Evolutionary conservation across 148 eudicot genomes (phyloP).

Genomic region (Euryodendron excelsum): DNA sequence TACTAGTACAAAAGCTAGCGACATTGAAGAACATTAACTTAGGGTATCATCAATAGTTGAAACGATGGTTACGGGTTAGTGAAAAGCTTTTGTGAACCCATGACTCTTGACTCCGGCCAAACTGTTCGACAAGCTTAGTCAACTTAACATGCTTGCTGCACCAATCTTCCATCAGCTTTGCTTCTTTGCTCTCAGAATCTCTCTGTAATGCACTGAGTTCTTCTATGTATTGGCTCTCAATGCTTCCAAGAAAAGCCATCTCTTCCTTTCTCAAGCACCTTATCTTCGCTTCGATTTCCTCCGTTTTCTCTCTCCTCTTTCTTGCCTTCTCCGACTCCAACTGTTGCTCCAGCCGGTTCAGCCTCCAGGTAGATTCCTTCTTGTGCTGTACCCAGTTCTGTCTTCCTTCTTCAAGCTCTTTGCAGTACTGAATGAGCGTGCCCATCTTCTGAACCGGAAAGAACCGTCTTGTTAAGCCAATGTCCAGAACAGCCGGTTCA

Average conservation of each 20-base stretch:
- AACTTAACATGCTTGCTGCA: conserved; percentile 27
- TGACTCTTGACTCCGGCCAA: conserved; percentile 17
- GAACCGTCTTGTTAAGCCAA: conserved; percentile 11
- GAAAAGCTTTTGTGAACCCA: conserved; percentile 11
- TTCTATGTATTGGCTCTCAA: conserved; percentile 39
- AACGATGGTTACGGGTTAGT: background rate
- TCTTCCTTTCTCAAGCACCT: conserved; percentile 37
- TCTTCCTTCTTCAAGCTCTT: conserved; percentile 38
- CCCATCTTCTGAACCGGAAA: conserved; percentile 34
- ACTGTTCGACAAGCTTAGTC: conserved; percentile 27
- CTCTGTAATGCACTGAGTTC: conserved; percentile 34
- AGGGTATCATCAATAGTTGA: no score
- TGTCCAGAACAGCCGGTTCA: conserved; percentile 17
- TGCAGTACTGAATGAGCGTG: conserved; percentile 27
- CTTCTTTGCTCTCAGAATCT: conserved; percentile 37
- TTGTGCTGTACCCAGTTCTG: conserved; percentile 39
- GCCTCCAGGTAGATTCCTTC: conserved; percentile 30
- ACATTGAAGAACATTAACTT: no score
- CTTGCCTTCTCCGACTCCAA: conserved; percentile 18
- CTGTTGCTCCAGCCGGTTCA: conserved; percentile 28
- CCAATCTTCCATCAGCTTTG: conserved; percentile 33
- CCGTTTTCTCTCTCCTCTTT: conserved; percentile 24
- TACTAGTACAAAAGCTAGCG: no score
- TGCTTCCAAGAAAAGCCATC: conserved; percentile 21
- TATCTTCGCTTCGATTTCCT: conserved; percentile 31